Evolutionary conservation across 257 asterid genomes (phyloP).

Genomic region (Henckelia pumila): DNA sequence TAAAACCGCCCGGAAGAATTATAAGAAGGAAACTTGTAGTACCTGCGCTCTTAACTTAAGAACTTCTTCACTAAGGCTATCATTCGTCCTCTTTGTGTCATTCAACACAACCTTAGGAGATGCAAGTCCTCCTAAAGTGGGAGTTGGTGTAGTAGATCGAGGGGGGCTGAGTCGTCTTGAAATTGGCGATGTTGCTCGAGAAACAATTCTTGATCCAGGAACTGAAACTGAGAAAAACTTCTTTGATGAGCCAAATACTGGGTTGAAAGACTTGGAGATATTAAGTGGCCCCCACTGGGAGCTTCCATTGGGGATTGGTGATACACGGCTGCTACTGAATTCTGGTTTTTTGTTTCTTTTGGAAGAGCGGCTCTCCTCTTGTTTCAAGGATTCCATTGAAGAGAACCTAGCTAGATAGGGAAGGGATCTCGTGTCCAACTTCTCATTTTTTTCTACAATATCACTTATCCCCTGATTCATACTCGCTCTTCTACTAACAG

Average conservation of each 20-base stretch:
- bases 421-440: conserved; percentile 64
- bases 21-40: conserved; percentile 17
- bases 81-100: conserved; percentile 61
- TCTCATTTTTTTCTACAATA: conserved; percentile 61
- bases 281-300: conserved; percentile 83
- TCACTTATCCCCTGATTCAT: conserved; percentile 56
- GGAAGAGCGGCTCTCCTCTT: conserved; percentile 64
- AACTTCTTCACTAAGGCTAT: conserved; percentile 78
- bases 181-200: conserved; percentile 97
- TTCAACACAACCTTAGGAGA: conserved; percentile 72
- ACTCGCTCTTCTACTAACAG: conserved; percentile 68
- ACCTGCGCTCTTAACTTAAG: conserved; percentile 87
- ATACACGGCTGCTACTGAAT: conserved; percentile 83
- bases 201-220: conserved; percentile 97
- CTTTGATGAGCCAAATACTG: conserved; percentile 88
- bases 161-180: conserved; percentile 94
- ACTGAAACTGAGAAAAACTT: conserved; percentile 94
- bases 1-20: not conserved
- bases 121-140: conserved; percentile 91
- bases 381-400: conserved; percentile 86
- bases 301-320: conserved; percentile 89
- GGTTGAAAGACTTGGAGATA: conserved; percentile 81
- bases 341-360: conserved; percentile 84
- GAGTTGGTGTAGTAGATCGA: conserved; percentile 98
- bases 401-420: conserved; percentile 79